Evolutionary conservation across 257 asterid genomes (phyloP).

Genomic region (Solanum sitiens): DNA sequence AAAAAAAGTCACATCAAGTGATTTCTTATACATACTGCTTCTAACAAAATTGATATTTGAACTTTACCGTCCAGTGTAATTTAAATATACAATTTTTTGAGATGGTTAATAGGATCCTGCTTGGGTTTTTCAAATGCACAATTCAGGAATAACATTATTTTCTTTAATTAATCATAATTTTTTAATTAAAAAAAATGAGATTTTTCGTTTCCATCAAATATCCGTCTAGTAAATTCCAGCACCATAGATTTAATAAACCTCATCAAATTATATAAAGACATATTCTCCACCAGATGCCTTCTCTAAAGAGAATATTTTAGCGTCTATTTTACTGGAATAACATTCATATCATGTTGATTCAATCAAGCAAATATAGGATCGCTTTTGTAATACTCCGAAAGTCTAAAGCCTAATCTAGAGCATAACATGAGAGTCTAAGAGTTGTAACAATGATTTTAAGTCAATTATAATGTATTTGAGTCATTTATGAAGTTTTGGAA

Average conservation of each 20-base stretch:
- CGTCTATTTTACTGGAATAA: not conserved
- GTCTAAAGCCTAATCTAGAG: too few relatives aligned
- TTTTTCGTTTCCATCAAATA: not conserved
- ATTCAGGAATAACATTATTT: not conserved
- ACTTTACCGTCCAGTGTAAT: not conserved
- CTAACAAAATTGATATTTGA: not conserved
- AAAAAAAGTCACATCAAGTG: not conserved
- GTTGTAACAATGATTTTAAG: too few relatives aligned
- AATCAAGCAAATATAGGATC: not conserved
- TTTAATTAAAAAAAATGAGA: not conserved
- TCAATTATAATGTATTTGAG: too few relatives aligned
- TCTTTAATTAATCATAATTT: not conserved
- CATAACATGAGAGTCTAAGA: too few relatives aligned
- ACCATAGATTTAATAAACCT: not conserved
- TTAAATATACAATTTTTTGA: not conserved
- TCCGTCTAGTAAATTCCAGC: not conserved
- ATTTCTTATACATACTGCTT: not conserved
- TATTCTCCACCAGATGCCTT: not conserved
- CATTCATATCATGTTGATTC: not conserved
- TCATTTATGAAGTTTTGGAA: too few relatives aligned
- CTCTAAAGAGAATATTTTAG: not conserved
- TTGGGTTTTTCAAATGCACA: not conserved
- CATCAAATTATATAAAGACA: not conserved
- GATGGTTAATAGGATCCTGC: not conserved
- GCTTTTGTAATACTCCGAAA: not conserved